These are phyloP conservation scores for Gentiana straminea DNA, from an alignment of 257 asterid species.

Conservation along the genomic window DNA sequence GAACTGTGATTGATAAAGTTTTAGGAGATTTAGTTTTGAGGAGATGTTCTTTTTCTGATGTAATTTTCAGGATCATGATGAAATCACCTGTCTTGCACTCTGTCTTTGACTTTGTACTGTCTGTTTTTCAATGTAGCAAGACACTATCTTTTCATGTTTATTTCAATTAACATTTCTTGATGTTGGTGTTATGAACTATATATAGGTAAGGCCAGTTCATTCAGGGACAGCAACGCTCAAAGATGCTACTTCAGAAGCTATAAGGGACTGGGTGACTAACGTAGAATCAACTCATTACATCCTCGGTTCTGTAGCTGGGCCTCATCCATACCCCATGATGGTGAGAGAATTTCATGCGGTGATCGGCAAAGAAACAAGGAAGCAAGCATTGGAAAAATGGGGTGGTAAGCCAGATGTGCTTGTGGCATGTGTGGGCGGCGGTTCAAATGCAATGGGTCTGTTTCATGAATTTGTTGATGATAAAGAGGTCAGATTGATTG, in stretches of 20 bases:
- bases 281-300: slow-evolving; percentile 93
- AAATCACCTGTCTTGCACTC: too few species aligned
- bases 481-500: slow-evolving; percentile 71
- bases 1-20: too few species aligned
- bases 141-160: too few species aligned
- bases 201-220: slow-evolving; percentile 83
- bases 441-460: slow-evolving; percentile 92
- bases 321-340: slow-evolving; percentile 98
- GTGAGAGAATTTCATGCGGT: slow-evolving; percentile 91
- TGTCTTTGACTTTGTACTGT: too few species aligned
- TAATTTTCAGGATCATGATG: too few species aligned
- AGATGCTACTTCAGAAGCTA: slow-evolving; percentile 98
- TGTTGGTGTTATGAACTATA: neutral
- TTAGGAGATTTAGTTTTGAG: too few species aligned
- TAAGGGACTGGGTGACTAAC: slow-evolving; percentile 90
- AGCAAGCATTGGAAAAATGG: slow-evolving; percentile 88
- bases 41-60: too few species aligned
- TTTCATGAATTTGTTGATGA: slow-evolving; percentile 89
- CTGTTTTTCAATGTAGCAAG: too few species aligned
- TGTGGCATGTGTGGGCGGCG: slow-evolving; percentile 96
- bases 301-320: slow-evolving; percentile 91
- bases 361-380: slow-evolving; percentile 92
- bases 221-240: slow-evolving; percentile 94
- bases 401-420: slow-evolving; percentile 79
- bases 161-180: neutral